phyloP scores from a whole-genome alignment of 345 rosid genomes.

The Barbarea vulgaris region DNA sequence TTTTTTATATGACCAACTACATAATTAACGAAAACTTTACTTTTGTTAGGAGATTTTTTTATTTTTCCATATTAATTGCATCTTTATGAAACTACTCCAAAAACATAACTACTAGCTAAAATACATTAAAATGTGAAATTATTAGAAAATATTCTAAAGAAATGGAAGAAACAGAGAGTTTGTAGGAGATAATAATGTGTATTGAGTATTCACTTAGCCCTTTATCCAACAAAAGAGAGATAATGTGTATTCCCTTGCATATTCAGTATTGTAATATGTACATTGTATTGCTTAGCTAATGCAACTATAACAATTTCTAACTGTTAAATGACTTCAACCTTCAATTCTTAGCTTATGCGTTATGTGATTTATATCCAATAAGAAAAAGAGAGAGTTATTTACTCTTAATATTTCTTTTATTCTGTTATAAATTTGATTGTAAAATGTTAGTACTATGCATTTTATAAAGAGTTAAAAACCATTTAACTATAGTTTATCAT shows the following conservation, averaged over 20 bases:
- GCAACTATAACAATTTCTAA: background rate
- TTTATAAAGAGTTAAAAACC: too few species aligned
- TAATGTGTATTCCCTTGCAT: too few species aligned
- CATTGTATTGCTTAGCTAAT: conserved; percentile 3
- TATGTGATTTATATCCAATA: too few species aligned
- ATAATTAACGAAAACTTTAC: background rate
- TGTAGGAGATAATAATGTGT: too few species aligned
- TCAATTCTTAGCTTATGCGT: background rate
- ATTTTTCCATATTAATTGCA: background rate
- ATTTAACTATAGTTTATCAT: too few species aligned
- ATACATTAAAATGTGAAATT: too few species aligned
- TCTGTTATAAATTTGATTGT: too few species aligned
- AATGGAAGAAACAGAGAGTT: background rate
- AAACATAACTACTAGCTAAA: too few species aligned
- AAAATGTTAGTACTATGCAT: too few species aligned
- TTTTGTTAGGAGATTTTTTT: background rate
- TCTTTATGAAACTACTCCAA: background rate
- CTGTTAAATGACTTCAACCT: background rate
- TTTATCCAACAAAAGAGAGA: too few species aligned
- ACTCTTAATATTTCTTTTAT: background rate
- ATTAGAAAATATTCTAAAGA: background rate
- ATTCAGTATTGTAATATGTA: background rate
- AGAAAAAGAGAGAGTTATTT: too few species aligned
- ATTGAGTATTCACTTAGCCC: too few species aligned
- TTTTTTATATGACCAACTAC: background rate